These are phyloP conservation scores for Benincasa hispida DNA, from an alignment of 306 rosid genomes.

Conservation along the genomic window DNA sequence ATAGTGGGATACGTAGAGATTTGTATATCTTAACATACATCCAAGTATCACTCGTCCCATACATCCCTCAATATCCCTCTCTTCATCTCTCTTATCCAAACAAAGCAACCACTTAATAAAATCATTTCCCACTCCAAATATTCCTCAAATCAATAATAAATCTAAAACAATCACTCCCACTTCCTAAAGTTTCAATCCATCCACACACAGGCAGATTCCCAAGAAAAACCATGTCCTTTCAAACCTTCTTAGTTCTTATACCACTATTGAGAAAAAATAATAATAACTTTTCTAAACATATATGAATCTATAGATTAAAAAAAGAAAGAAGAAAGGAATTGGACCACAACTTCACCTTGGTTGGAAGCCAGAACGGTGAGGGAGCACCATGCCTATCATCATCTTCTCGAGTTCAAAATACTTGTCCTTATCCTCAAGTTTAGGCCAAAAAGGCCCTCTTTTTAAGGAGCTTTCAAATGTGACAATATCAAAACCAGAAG, in stretches of 20 bases:
- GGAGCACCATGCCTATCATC: background rate
- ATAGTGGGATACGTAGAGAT: no score
- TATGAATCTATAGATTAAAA: background rate
- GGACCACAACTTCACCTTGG: background rate
- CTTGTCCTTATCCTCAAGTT: background rate
- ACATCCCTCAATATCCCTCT: background rate
- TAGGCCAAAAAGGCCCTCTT: background rate
- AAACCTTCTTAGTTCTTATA: background rate
- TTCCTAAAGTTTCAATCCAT: background rate
- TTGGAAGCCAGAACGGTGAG: background rate
- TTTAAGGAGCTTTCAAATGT: background rate
- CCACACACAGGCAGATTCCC: background rate
- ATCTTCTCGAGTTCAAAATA: background rate
- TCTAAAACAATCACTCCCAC: background rate
- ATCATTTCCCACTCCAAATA: background rate
- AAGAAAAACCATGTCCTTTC: background rate
- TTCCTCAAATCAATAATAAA: background rate
- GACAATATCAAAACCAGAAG: background rate
- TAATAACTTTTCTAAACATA: background rate
- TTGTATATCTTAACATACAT: no score
- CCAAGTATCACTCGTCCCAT: no score
- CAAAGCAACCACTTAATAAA: background rate
- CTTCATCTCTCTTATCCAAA: background rate
- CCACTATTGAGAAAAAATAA: background rate
- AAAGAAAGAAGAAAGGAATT: background rate